Conservation (phyloP, 2,329 filamentous ascomycete genomes). For the Ophiostoma piceae region DNA sequence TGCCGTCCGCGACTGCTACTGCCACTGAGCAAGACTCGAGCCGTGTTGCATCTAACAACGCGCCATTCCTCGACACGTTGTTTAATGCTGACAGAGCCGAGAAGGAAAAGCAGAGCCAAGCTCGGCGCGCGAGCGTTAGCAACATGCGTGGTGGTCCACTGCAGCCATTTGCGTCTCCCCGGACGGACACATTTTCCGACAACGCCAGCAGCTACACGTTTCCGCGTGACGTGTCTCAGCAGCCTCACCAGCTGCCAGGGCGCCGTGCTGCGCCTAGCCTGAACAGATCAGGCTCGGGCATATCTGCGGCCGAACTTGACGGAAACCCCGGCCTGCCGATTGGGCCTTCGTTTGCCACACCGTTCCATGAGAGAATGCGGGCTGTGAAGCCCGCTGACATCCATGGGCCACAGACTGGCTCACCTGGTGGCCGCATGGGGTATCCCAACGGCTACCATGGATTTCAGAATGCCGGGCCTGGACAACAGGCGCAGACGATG, state of each 20-base stretch:
- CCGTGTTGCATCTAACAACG: slow-evolving; percentile 39
- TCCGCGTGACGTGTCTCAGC: slow-evolving; percentile 18
- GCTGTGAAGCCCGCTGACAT: slow-evolving; percentile 42
- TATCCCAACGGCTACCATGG: not conserved
- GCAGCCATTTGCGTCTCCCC: slow-evolving; percentile 49
- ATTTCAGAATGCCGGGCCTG: slow-evolving; percentile 19
- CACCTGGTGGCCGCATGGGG: not conserved
- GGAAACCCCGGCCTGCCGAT: slow-evolving; percentile 50
- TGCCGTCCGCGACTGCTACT: slow-evolving; percentile 41
- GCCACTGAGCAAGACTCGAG: slow-evolving; percentile 26
- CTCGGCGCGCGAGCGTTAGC: slow-evolving; percentile 47
- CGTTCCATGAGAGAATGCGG: slow-evolving; percentile 57
- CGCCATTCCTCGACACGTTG: slow-evolving; percentile 82
- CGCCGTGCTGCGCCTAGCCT: slow-evolving; percentile 39
- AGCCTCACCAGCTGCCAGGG: slow-evolving; percentile 24
- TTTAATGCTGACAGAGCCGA: slow-evolving; percentile 83
- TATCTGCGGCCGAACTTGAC: slow-evolving; percentile 66
- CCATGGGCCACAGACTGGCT: slow-evolving; percentile 7
- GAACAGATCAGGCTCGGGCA: slow-evolving; percentile 46
- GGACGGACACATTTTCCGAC: slow-evolving; percentile 32
- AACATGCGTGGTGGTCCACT: slow-evolving; percentile 39
- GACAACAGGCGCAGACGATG: not conserved
- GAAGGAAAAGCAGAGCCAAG: slow-evolving; percentile 49
- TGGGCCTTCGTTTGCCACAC: slow-evolving; percentile 64
- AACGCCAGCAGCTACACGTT: slow-evolving; percentile 27